Conservation (phyloP, 73 alveolate genomes). For the Paraurostyla sp. region DNA sequence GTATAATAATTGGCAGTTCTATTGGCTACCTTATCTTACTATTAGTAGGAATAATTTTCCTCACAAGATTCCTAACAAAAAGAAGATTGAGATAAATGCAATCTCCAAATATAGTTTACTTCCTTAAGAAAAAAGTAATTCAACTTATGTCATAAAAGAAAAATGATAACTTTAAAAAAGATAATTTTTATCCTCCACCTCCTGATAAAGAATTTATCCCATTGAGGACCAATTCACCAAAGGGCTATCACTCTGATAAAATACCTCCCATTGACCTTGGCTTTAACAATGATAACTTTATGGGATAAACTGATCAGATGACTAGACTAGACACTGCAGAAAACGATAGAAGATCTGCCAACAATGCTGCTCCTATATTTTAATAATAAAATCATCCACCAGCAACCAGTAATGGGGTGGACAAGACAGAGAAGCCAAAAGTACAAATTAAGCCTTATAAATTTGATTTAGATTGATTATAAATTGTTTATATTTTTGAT, state of each 20-base stretch:
- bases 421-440: slow-evolving; percentile 35
- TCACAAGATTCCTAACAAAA: not conserved
- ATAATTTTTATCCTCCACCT: not conserved
- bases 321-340: not conserved
- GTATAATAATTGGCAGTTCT: slow-evolving; percentile 40
- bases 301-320: not conserved
- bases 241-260: too few relatives aligned
- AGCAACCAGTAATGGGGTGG: not conserved
- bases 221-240: not conserved
- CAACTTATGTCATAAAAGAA: not conserved
- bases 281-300: not conserved
- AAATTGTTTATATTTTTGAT: not conserved
- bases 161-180: not conserved
- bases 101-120: slow-evolving; percentile 43
- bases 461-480: slow-evolving; percentile 34
- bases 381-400: not conserved
- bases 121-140: slow-evolving; percentile 21
- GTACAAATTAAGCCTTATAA: slow-evolving; percentile 43
- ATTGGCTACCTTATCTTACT: slow-evolving; percentile 21
- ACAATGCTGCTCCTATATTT: not conserved
- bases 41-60: not conserved
- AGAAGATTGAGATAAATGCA: slow-evolving; percentile 37
- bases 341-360: not conserved
- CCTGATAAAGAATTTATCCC: not conserved
- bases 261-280: not conserved